Percentiles rank a stretch among this genome's conserved stretches.
These are phyloP conservation scores for Aspergillus fructus DNA, from an alignment of 2,329 filamentous ascomycete genomes.

Conservation along the genomic window DNA sequence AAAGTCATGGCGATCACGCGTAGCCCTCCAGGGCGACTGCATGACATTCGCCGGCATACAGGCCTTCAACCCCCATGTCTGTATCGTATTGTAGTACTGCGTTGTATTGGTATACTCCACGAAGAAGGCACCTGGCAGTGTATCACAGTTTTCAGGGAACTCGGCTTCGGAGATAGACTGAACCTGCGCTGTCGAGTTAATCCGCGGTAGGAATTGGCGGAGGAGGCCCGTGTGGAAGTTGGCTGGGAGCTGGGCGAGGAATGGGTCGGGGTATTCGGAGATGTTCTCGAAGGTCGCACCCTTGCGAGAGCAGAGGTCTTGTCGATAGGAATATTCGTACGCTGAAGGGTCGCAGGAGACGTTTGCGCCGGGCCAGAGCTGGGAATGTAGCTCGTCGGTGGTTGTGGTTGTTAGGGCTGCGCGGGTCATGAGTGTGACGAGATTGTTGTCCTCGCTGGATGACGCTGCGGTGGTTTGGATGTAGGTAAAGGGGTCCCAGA, in stretches of 20 bases:
- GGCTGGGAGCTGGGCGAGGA: slow-evolving; percentile 23
- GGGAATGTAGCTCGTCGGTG: slow-evolving; percentile 1
- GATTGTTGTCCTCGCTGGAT: not conserved
- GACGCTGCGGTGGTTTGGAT: not conserved
- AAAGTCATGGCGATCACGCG: slow-evolving; percentile 30
- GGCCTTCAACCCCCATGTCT: slow-evolving; percentile 19
- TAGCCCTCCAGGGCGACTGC: slow-evolving; percentile 26
- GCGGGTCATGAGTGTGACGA: not conserved
- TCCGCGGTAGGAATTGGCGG: slow-evolving; percentile 29
- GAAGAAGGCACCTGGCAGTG: slow-evolving; percentile 18
- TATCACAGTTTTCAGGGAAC: slow-evolving; percentile 24
- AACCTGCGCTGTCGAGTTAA: slow-evolving; percentile 26
- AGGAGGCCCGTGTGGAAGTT: slow-evolving; percentile 27
- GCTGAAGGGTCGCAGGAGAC: not conserved
- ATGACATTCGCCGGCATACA: slow-evolving; percentile 29
- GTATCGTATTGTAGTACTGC: not conserved
- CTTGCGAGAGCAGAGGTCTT: not conserved
- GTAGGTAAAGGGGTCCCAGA: not conserved
- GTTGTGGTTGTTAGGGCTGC: not conserved
- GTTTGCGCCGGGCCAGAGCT: slow-evolving; percentile 9
- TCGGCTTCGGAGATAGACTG: slow-evolving; percentile 16
- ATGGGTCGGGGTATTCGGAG: slow-evolving; percentile 18
- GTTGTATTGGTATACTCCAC: slow-evolving; percentile 15
- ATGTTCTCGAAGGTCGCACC: slow-evolving; percentile 5
- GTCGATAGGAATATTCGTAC: not conserved